Conservation (phyloP, 2,329 filamentous ascomycete species). For the Fusarium armeniacum region DNA sequence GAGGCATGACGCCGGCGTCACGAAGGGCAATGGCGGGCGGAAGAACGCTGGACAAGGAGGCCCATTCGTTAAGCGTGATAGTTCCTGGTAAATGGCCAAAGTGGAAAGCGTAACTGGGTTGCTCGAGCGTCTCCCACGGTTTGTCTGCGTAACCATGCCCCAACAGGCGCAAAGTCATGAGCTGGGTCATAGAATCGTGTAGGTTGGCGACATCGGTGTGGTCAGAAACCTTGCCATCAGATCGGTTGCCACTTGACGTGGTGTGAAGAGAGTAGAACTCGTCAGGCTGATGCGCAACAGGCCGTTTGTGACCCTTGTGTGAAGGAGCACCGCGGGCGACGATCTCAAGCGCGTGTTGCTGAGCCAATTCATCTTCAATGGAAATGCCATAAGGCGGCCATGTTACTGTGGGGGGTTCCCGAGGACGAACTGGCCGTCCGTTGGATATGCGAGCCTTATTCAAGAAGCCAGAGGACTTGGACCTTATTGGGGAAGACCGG, state of each 20-base stretch:
- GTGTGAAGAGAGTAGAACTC: constrained; percentile 70
- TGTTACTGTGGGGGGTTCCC: constrained; percentile 58
- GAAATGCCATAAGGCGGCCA: constrained; percentile 71
- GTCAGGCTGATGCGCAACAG: constrained; percentile 68
- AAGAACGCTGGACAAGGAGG: constrained; percentile 68
- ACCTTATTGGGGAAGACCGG: constrained; percentile 30
- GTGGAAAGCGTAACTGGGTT: constrained; percentile 78
- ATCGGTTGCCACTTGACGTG: constrained; percentile 61
- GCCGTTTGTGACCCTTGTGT: constrained; percentile 67
- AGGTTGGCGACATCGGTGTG: constrained; percentile 63
- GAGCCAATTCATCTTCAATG: constrained; percentile 64
- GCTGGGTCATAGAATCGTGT: constrained; percentile 69
- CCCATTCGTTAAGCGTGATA: constrained; percentile 79
- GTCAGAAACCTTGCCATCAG: constrained; percentile 56
- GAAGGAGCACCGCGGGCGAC: constrained; percentile 70
- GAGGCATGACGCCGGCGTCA: constrained; percentile 70
- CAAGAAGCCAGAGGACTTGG: constrained; percentile 33
- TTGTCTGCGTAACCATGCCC: constrained; percentile 59
- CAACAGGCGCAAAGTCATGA: constrained; percentile 68
- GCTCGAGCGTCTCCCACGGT: constrained; percentile 80
- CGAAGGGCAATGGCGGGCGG: constrained; percentile 70
- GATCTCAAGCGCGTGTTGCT: constrained; percentile 68
- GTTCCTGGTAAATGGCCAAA: constrained; percentile 77
- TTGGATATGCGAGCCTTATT: constrained; percentile 39
- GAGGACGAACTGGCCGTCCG: constrained; percentile 37